Percentiles rank a stretch among this genome's conserved stretches.
These are phyloP conservation scores for Citeromyces siamensis DNA, from an alignment of 1,139 yeast genomes.

Conservation along the genomic window DNA sequence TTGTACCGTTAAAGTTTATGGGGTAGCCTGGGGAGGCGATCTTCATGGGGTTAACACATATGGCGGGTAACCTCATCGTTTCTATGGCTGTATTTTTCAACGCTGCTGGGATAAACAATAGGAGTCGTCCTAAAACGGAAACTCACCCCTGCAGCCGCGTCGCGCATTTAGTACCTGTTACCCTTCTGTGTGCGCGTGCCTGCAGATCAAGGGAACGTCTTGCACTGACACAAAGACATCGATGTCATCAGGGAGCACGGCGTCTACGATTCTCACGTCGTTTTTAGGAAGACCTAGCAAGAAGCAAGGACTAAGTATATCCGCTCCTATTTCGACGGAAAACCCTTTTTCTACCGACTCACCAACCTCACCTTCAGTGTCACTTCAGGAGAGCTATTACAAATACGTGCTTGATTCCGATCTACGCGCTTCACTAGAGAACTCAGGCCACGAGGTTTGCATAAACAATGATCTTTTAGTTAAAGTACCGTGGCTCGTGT, in stretches of 20 bases:
- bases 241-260: not conserved
- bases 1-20: too few relatives aligned
- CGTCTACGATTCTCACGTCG: not conserved
- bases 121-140: too few relatives aligned
- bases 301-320: not conserved
- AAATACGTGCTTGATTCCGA: not conserved
- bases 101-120: too few relatives aligned
- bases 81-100: too few relatives aligned
- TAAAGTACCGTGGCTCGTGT: conserved; percentile 16
- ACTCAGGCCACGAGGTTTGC: conserved; percentile 7
- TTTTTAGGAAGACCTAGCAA: not conserved
- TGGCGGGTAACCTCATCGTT: too few relatives aligned
- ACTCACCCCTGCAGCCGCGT: conserved; percentile 2
- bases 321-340: not conserved
- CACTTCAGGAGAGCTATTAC: not conserved
- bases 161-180: conserved; percentile 2
- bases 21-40: too few relatives aligned
- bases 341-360: not conserved
- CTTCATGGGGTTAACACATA: too few relatives aligned
- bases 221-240: not conserved
- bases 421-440: not conserved
- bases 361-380: not conserved
- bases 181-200: conserved; percentile 3
- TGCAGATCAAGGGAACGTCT: conserved; percentile 2
- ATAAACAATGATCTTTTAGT: not conserved